Conservation (phyloP, 768 basidiomycete species). For the Lactarius sanguifluus region DNA sequence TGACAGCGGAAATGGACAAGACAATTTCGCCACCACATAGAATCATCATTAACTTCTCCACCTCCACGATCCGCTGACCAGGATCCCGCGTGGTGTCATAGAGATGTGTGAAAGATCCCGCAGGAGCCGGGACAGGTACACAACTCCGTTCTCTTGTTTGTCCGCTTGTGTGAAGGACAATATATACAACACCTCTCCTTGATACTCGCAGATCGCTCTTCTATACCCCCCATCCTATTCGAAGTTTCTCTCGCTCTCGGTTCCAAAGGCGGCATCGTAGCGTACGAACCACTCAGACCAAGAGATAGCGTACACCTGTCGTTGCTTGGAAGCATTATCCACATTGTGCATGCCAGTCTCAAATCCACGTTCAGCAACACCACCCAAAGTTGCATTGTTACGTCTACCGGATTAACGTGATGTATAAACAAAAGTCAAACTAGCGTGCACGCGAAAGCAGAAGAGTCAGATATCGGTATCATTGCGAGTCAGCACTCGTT, state of each 20-base stretch:
- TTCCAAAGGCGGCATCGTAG: neutral
- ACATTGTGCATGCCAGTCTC: neutral
- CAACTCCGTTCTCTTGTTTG: neutral
- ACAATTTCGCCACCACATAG: neutral
- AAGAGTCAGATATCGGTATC: slow-evolving; percentile 10
- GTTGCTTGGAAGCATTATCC: neutral
- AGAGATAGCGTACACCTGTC: neutral
- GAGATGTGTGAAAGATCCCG: neutral
- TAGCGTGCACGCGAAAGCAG: neutral
- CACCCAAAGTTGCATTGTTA: neutral
- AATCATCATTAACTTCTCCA: neutral
- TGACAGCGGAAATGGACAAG: neutral
- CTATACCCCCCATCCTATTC: neutral
- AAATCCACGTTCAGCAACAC: neutral
- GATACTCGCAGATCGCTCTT: neutral
- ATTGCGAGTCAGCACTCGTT: slow-evolving; percentile 1
- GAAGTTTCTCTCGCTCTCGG: neutral
- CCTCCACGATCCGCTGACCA: neutral
- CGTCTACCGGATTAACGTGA: slow-evolving; percentile 9
- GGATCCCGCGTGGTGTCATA: neutral
- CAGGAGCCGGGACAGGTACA: neutral
- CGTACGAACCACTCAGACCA: neutral
- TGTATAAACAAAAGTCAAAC: slow-evolving; percentile 12
- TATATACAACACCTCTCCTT: neutral
- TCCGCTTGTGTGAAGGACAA: neutral